phyloP scores from a whole-genome alignment of 1,139 yeast genomes.

The Lodderomyces elongisporus region DNA sequence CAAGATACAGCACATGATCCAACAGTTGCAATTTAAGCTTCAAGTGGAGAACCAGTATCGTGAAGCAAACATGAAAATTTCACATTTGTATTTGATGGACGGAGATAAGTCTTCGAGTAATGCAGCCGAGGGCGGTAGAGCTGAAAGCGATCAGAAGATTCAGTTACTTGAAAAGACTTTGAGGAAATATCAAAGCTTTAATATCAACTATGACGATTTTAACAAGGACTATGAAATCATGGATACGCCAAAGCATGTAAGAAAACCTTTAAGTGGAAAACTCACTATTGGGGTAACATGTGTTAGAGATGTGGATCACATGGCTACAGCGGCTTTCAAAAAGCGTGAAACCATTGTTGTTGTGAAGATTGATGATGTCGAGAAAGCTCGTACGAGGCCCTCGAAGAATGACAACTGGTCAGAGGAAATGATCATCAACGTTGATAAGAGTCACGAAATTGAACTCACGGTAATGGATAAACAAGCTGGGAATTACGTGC shows the following conservation, averaged over 20 bases:
- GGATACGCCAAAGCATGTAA: conserved; percentile 63
- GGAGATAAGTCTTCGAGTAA: conserved; percentile 83
- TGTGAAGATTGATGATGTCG: conserved; percentile 82
- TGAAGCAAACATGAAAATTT: conserved; percentile 86
- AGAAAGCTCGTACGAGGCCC: conserved; percentile 68
- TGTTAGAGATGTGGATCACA: conserved; percentile 86
- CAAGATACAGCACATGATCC: conserved; percentile 90
- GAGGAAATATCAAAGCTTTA: conserved; percentile 85
- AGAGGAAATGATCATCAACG: conserved; percentile 74
- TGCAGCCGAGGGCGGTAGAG: conserved; percentile 83
- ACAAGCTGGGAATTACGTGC: conserved; percentile 58
- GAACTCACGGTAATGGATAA: conserved; percentile 86
- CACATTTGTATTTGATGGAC: conserved; percentile 79
- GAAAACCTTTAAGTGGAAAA: conserved; percentile 80
- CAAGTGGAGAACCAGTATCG: conserved; percentile 92
- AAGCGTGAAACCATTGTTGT: conserved; percentile 74
- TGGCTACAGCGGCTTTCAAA: conserved; percentile 73
- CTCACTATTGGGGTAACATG: conserved; percentile 67
- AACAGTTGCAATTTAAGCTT: conserved; percentile 85
- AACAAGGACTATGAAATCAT: conserved; percentile 60
- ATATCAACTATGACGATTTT: conserved; percentile 63
- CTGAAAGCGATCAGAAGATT: conserved; percentile 82
- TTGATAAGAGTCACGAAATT: conserved; percentile 87
- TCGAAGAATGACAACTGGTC: conserved; percentile 79
- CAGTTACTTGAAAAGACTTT: conserved; percentile 78